Conservation (phyloP, 1,139 yeast species). For the Saccharomyces hybrid region DNA sequence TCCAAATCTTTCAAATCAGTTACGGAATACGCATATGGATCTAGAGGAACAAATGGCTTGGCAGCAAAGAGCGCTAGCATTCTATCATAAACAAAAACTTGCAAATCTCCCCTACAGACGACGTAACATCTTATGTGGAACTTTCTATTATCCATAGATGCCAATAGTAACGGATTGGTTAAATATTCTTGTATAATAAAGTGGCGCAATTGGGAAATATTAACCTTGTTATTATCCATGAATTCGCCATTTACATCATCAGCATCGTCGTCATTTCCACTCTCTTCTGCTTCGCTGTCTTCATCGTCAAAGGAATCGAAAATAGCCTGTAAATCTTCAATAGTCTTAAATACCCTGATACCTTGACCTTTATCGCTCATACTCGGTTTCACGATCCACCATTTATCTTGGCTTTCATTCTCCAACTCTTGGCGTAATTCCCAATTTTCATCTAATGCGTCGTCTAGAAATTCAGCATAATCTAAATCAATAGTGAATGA, state of each 20-base stretch:
- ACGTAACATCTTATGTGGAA: conserved; percentile 87
- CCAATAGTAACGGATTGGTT: conserved; percentile 55
- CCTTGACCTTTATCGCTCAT: conserved; percentile 98
- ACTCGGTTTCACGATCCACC: conserved; percentile 90
- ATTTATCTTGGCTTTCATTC: conserved; percentile 46
- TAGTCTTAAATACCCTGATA: conserved; percentile 67
- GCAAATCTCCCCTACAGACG: conserved; percentile 63
- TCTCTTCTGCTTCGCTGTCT: conserved; percentile 48
- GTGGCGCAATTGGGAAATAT: conserved; percentile 82
- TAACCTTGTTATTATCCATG: conserved; percentile 42
- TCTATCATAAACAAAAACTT: conserved; percentile 70
- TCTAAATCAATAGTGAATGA: conserved; percentile 82
- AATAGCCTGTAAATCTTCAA: conserved; percentile 71
- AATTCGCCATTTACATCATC: conserved; percentile 33
- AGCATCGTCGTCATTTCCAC: conserved; percentile 35
- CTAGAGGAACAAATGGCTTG: conserved; percentile 40
- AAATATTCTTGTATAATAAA: conserved; percentile 82
- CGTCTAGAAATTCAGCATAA: conserved; percentile 92
- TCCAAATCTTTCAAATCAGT: conserved; percentile 33
- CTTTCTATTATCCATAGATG: conserved; percentile 57
- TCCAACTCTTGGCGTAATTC: conserved; percentile 77
- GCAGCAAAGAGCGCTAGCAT: conserved; percentile 79
- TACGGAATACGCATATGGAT: conserved; percentile 26
- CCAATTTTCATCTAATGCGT: conserved; percentile 83
- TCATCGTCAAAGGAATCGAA: conserved; percentile 81